Base-by-base conservation (phyloP, 2,329 filamentous ascomycete genomes). In the Arthrobotrys entomopaga region DNA sequence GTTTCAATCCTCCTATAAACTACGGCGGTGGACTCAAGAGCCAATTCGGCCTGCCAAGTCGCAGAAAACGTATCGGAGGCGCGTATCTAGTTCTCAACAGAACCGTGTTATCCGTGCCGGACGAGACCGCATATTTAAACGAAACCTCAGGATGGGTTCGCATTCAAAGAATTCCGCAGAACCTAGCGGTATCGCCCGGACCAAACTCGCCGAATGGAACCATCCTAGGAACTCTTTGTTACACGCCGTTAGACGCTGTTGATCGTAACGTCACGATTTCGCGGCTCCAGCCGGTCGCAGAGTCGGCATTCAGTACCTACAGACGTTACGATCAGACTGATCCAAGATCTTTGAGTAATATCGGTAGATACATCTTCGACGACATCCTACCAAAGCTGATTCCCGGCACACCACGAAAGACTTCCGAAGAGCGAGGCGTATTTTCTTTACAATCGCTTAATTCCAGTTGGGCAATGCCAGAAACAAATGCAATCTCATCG, bases 21-120 rank as follows among this genome's bases (percentile, higher is more conserved):
- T 65, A 66, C 13, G 19, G 42, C 8, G 54, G 64, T 19, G 64
- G 64, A 20, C n/a, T 66, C 11, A 52, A 53, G 19, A 66, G 64
- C 24, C 16, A 52, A 59, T 66, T 66, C 22, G 20, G 46, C 15
- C 40, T 16, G 1, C 22, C 43, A 20, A 29, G 53, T 38, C 53
- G 54, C 10, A 59, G 26, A 16, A 26, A 11, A 34, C 22, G 64
- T 24, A 52, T 8, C 22, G 64, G 64, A 15, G 46, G 19, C 4
- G 54, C 64, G 20, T 66, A 59, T 19, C 48, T 66, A 2, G 16
- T 66, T 11, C 10, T 66, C 7, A 53, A 66, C 15, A 5, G 29
- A 34, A 34, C 29, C 10, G 29, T 6, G 7, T 34, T 34, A 34
- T 29, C 7, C 7, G 3, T n/a, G 2, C n/a, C 29, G 13, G 19